A percentile compares a stretch with the other conserved stretches of the same genome.
These are phyloP conservation scores for Umbelopsis vinacea DNA, from an alignment of 192 early-diverging fungal species.

Conservation along the genomic window DNA sequence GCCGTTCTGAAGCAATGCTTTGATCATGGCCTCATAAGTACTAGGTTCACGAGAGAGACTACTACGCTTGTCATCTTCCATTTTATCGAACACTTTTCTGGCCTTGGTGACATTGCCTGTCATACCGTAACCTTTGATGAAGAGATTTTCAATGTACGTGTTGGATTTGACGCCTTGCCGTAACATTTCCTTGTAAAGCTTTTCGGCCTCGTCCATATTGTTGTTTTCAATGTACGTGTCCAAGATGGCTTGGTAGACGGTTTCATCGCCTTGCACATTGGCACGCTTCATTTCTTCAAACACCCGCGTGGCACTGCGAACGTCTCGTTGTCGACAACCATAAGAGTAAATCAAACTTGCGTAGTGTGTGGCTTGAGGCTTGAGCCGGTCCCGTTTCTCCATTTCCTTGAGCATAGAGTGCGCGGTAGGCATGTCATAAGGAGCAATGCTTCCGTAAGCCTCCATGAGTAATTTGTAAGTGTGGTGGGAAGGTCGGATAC, in stretches of 20 bases:
- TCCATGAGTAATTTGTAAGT: conserved; percentile 61
- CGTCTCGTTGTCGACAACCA: conserved; percentile 55
- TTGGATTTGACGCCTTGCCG: conserved; percentile 43
- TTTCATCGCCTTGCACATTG: conserved; percentile 48
- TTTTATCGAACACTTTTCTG: conserved; percentile 49
- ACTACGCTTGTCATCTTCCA: conserved; percentile 47
- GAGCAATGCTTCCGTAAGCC: conserved; percentile 56
- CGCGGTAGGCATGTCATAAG: conserved; percentile 58
- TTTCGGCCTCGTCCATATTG: conserved; percentile 45
- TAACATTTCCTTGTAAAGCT: conserved; percentile 50
- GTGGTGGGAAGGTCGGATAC: conserved; percentile 53
- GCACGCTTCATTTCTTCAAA: conserved; percentile 49
- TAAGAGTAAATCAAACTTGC: conserved; percentile 59
- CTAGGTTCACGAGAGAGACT: conserved; percentile 57
- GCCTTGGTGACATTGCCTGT: conserved; percentile 44
- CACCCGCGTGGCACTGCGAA: conserved; percentile 43
- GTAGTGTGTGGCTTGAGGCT: conserved; percentile 55
- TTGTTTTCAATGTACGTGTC: conserved; percentile 53
- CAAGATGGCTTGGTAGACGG: conserved; percentile 56
- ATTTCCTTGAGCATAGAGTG: conserved; percentile 51
- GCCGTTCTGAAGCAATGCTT: conserved; percentile 52
- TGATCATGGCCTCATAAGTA: conserved; percentile 64
- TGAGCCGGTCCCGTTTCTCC: conserved; percentile 37
- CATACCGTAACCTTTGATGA: conserved; percentile 61
- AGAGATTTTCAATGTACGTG: conserved; percentile 61